A percentile compares a stretch with the other conserved stretches of the same genome.
Conservation (phyloP, 106 monocot species). For the Agapanthus africanus region DNA sequence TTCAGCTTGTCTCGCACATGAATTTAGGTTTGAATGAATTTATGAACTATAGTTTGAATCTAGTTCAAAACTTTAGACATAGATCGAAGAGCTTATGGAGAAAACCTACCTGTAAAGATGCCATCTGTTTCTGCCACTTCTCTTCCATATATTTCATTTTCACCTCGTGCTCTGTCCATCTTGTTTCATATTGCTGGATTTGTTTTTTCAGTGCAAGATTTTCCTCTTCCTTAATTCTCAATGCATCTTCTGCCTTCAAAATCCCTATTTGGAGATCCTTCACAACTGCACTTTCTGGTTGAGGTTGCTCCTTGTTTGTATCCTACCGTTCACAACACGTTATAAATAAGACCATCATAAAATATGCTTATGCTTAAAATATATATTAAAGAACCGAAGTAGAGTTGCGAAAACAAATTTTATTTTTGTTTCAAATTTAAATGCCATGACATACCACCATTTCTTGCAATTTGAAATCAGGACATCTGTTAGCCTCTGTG, state of each 20-base stretch:
- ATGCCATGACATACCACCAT: constrained; percentile 5
- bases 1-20: not conserved
- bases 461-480: constrained; percentile 10
- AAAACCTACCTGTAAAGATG: constrained; percentile 92
- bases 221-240: constrained; percentile 74
- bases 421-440: not conserved
- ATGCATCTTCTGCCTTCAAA: constrained; percentile 52
- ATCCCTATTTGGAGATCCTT: constrained; percentile 50
- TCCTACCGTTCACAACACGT: constrained; percentile 25
- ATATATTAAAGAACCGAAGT: too few species aligned
- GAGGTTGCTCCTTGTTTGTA: constrained; percentile 20
- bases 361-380: too few species aligned
- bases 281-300: constrained; percentile 15
- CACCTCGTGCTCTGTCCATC: constrained; percentile 71
- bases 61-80: too few species aligned
- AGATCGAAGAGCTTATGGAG: not conserved
- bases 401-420: not conserved
- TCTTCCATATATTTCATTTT: constrained; percentile 95
- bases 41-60: too few species aligned
- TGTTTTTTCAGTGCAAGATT: constrained; percentile 44
- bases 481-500: constrained; percentile 6
- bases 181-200: constrained; percentile 59
- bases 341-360: too few species aligned
- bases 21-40: too few species aligned
- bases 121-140: constrained; percentile 76